Evolutionary conservation across 257 asterid genomes (phyloP), one percentile per base, ranked within the genome.

Genomic region (Thymus mandschuricus): DNA sequence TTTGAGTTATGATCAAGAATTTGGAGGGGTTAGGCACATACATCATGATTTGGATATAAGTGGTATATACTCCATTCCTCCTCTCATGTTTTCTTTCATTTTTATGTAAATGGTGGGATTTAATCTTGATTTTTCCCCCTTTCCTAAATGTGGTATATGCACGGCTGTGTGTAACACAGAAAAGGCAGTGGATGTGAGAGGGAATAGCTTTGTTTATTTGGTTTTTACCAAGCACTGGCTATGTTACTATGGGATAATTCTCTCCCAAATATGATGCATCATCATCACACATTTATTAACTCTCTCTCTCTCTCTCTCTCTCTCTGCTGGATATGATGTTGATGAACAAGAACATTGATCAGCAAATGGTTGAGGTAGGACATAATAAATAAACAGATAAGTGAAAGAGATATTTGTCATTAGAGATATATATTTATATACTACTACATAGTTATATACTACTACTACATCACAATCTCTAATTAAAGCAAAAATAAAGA

Each of bases 21-120:
- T 57, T 57, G 63, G 43, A 31, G 43, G 63, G 43, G 63, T 57
- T 57, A 57, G 27, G 43, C 63, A 43, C 64, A 58, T 31, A 31
- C 63, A 56, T 56, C 61, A 9, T 40, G 30, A 9, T 29, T 56
- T 56, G 62, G 40, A 56, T 4, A 11, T 10, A 58, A 10, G 10
- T 30, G 41, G 2, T 11, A 11, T 28, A 10, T 28, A 51, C 57
- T 51, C 31, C 21, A 51, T 51, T 3, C 30, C 10, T 3, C 30
- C 10, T 51, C 3, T 49, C 62, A 56, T 33, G 4, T 57, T 31
- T 7, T 30, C 15, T 57, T 29, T 29, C 15, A 57, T 5, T 31
- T 56, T 30, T 58, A 57, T 30, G 27, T 55, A 30, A 58, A 12
- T 31, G 64, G 34, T 58, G 64, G 21, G 8, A 12, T 15, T 15